A percentile compares a stretch with the other conserved stretches of the same genome.
phyloP scores from a whole-genome alignment of 176 grass and related monocot genomes.

The Stipa capillata region DNA sequence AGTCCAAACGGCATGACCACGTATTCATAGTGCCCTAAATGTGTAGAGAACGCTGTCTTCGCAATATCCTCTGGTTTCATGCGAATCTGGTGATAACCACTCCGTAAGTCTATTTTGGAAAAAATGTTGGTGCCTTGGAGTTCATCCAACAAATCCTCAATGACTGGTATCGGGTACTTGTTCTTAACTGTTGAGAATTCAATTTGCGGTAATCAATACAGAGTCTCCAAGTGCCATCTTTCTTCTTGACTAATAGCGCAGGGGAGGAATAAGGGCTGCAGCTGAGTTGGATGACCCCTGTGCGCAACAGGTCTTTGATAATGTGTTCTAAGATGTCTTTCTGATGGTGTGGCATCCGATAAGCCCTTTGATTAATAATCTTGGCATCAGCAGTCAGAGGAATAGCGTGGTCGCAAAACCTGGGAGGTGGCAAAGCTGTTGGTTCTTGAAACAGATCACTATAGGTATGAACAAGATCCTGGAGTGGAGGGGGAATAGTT shows the following conservation, averaged over 20 bases:
- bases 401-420: no score
- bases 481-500: no score
- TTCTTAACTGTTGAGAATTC: background rate
- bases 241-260: background rate
- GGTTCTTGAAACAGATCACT: no score
- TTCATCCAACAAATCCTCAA: background rate
- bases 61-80: background rate
- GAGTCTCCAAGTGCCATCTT: background rate
- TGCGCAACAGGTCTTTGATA: rapidly evolving
- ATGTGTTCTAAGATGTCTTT: background rate
- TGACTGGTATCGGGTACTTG: background rate
- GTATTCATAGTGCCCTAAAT: background rate
- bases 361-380: background rate
- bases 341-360: background rate
- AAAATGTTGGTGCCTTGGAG: background rate
- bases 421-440: no score
- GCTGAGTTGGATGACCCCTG: background rate
- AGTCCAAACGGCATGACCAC: background rate
- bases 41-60: background rate
- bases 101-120: background rate
- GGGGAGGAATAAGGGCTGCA: background rate
- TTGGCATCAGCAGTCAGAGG: no score
- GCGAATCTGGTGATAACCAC: background rate
- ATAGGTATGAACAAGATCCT: no score
- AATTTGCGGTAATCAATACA: background rate